phyloP scores from a whole-genome alignment of 331 rosid genomes.

The Malus hybrid region DNA sequence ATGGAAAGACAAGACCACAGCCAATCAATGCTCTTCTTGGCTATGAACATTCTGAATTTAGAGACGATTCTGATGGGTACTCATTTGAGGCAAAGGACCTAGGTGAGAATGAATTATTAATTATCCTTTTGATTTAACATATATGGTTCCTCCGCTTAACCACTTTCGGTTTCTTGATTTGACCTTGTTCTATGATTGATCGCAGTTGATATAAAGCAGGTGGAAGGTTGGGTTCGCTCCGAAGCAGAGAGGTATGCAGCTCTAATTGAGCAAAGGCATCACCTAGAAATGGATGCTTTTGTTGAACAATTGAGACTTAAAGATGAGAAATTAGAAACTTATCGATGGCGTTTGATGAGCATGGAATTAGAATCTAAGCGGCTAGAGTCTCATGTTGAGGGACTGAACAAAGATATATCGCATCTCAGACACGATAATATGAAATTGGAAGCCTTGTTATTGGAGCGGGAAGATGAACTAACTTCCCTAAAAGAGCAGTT shows the following conservation, averaged over 20 bases:
- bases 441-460: constrained; percentile 53
- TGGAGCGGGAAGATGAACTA: constrained; percentile 56
- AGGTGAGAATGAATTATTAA: constrained; percentile 41
- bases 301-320: constrained; percentile 75
- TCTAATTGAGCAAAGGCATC: constrained; percentile 71
- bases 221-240: constrained; percentile 70
- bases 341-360: constrained; percentile 76
- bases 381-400: constrained; percentile 62
- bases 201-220: constrained; percentile 55
- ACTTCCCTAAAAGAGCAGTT: constrained; percentile 54
- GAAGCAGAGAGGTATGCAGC: constrained; percentile 82
- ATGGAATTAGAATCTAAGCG: constrained; percentile 76
- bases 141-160: too few species aligned
- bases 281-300: constrained; percentile 86
- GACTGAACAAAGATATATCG: constrained; percentile 54
- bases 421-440: constrained; percentile 67
- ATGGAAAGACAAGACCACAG: constrained; percentile 24
- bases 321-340: constrained; percentile 80
- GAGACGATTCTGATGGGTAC: constrained; percentile 32
- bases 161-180: background rate
- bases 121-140: background rate
- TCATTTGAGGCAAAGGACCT: constrained; percentile 37
- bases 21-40: constrained; percentile 19
- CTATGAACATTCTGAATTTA: constrained; percentile 19
- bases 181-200: constrained; percentile 19